Conservation (phyloP, 2,329 filamentous ascomycete genomes). For the Magnaporthiopsis incrustans region DNA sequence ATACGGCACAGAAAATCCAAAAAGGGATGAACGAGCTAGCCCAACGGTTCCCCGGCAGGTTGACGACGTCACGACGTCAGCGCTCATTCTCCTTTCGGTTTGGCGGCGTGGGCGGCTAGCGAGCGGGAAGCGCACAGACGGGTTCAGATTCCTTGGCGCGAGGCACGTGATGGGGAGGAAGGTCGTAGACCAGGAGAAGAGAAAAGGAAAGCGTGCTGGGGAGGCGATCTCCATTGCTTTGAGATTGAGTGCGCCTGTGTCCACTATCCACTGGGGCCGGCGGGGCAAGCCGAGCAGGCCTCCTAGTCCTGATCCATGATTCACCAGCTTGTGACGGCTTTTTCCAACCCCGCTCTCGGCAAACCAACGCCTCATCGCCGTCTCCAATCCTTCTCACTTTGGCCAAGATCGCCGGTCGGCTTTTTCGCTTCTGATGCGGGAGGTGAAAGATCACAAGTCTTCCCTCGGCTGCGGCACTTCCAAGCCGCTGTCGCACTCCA, state of each 20-base stretch:
- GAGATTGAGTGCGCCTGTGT: neutral
- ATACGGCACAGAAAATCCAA: too few relatives aligned
- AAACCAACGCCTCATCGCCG: neutral
- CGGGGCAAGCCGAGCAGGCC: neutral
- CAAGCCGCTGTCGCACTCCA: too few relatives aligned
- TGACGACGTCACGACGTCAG: neutral
- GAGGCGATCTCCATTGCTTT: too few relatives aligned
- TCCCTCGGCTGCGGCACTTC: neutral
- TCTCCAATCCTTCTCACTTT: too few relatives aligned
- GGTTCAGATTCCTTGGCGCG: neutral
- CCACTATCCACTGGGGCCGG: neutral
- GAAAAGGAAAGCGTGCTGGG: too few relatives aligned
- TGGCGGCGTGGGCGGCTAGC: neutral
- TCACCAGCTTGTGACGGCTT: neutral
- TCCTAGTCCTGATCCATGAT: neutral
- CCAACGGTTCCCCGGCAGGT: too few relatives aligned
- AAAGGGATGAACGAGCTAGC: too few relatives aligned
- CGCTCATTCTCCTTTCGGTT: too few relatives aligned
- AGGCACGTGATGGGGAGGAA: neutral
- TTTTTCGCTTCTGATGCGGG: too few relatives aligned
- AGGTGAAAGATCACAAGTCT: too few relatives aligned
- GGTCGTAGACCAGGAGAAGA: neutral
- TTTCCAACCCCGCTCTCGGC: neutral
- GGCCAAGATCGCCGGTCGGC: too few relatives aligned
- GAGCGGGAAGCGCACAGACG: neutral